Evolutionary conservation across 2,329 filamentous ascomycete genomes (phyloP).

Genomic region (Colletotrichum horii): DNA sequence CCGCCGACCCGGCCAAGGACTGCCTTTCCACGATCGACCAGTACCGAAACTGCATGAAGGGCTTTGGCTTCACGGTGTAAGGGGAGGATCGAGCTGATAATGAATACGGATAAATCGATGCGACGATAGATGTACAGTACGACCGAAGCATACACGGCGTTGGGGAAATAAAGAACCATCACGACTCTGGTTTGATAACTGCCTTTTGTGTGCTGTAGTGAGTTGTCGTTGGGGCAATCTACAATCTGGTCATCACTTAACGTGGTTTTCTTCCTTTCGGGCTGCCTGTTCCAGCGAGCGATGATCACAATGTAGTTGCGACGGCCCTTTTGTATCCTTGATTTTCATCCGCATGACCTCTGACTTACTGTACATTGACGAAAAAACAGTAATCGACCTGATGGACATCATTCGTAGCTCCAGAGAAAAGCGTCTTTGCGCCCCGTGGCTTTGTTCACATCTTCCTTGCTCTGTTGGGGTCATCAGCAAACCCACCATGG

Average conservation of each 20-base stretch:
- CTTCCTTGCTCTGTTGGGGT: neutral
- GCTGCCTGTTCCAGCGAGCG: neutral
- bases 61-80: conserved; percentile 83
- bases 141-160: conserved; percentile 22
- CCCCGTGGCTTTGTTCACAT: neutral
- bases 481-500: neutral
- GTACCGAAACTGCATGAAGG: conserved; percentile 91
- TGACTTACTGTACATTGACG: neutral
- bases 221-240: neutral
- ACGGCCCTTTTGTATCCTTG: neutral
- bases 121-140: conserved; percentile 22
- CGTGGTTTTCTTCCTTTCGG: neutral
- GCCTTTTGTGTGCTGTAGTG: neutral
- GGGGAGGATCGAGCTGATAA: neutral
- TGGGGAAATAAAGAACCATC: conserved; percentile 17
- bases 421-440: neutral
- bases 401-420: neutral
- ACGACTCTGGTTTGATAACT: neutral
- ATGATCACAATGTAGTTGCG: neutral
- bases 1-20: conserved; percentile 80
- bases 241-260: neutral
- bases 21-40: conserved; percentile 83
- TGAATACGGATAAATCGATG: neutral
- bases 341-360: neutral
- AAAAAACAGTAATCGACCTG: neutral